These are phyloP conservation scores for Cinnamomum micranthum DNA, from an alignment of 164 flowering plant genomes.

Conservation along the genomic window DNA sequence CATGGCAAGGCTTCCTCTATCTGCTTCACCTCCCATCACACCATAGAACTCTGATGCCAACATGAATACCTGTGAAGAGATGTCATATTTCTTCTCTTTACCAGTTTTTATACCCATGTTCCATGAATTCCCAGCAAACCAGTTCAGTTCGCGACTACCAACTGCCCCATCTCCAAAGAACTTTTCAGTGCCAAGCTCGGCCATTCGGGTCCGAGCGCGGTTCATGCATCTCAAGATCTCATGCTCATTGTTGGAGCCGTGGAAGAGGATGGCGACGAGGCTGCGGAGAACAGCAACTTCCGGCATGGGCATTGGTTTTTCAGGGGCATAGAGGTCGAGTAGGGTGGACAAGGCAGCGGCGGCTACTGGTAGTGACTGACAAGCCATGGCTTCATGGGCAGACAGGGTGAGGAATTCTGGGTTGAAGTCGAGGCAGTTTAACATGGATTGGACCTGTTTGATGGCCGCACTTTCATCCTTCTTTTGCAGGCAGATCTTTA, in stretches of 20 bases:
- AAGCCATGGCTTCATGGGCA: slow-evolving; percentile 93
- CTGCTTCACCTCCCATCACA: slow-evolving; percentile 31
- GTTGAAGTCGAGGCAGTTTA: slow-evolving; percentile 73
- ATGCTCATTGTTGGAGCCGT: slow-evolving; percentile 39
- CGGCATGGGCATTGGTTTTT: slow-evolving; percentile 57
- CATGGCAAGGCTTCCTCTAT: slow-evolving; percentile 42
- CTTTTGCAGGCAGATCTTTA: slow-evolving; percentile 79
- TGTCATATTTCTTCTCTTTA: slow-evolving; percentile 44
- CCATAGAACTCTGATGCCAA: slow-evolving; percentile 71
- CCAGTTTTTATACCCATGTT: slow-evolving; percentile 68
- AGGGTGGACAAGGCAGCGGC: slow-evolving; percentile 62
- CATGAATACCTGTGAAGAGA: slow-evolving; percentile 60
- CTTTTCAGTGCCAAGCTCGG: slow-evolving; percentile 54
- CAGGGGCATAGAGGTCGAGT: slow-evolving; percentile 52
- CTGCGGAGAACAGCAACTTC: slow-evolving; percentile 76
- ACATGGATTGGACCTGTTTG: slow-evolving; percentile 68
- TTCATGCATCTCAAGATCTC: slow-evolving; percentile 54
- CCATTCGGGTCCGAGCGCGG: slow-evolving; percentile 41
- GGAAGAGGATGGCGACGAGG: slow-evolving; percentile 52
- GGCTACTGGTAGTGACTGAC: slow-evolving; percentile 71
- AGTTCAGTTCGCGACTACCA: slow-evolving; percentile 70
- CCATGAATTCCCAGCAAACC: slow-evolving; percentile 86
- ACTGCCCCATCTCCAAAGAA: slow-evolving; percentile 80
- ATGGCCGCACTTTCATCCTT: slow-evolving; percentile 53
- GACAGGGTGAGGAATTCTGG: slow-evolving; percentile 83